Evolutionary conservation across 345 rosid species (phyloP).

Genomic region (Linum lewisii): DNA sequence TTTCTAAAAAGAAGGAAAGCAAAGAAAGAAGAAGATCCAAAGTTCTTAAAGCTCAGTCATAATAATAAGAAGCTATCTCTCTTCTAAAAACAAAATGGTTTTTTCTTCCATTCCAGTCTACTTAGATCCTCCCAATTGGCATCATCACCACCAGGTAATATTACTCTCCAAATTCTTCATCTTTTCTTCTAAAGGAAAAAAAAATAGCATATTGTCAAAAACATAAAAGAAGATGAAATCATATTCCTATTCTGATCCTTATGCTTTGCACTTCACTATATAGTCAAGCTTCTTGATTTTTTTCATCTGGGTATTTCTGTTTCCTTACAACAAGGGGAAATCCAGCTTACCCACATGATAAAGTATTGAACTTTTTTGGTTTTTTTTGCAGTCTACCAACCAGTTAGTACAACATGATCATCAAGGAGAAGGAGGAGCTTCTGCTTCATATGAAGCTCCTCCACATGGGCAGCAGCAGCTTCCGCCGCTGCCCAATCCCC

Average conservation of each 20-base stretch:
- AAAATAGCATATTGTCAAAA: constrained; percentile 16
- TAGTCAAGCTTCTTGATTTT: constrained; percentile 28
- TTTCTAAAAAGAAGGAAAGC: constrained; percentile 40
- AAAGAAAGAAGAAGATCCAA: constrained; percentile 9
- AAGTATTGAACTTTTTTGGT: too few relatives aligned
- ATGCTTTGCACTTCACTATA: neutral
- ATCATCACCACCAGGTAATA: constrained; percentile 39
- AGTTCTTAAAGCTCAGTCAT: neutral
- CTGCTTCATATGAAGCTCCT: neutral
- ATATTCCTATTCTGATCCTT: constrained; percentile 42
- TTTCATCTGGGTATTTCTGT: constrained; percentile 9
- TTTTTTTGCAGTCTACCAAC: constrained; percentile 31
- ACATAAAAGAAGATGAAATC: constrained; percentile 1
- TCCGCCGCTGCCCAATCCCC: constrained; percentile 36
- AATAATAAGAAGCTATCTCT: too few relatives aligned
- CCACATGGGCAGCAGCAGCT: constrained; percentile 22
- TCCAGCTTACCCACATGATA: too few relatives aligned
- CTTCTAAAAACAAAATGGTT: constrained; percentile 32
- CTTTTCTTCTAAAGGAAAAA: constrained; percentile 5
- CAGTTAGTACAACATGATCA: constrained; percentile 2
- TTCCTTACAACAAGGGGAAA: constrained; percentile 5
- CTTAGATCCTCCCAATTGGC: constrained; percentile 60
- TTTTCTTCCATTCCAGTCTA: constrained; percentile 61
- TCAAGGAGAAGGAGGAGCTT: neutral
- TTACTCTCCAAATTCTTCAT: constrained; percentile 16